Conservation (phyloP, 2,329 filamentous ascomycete species). For the Akanthomyces uredinophilus region DNA sequence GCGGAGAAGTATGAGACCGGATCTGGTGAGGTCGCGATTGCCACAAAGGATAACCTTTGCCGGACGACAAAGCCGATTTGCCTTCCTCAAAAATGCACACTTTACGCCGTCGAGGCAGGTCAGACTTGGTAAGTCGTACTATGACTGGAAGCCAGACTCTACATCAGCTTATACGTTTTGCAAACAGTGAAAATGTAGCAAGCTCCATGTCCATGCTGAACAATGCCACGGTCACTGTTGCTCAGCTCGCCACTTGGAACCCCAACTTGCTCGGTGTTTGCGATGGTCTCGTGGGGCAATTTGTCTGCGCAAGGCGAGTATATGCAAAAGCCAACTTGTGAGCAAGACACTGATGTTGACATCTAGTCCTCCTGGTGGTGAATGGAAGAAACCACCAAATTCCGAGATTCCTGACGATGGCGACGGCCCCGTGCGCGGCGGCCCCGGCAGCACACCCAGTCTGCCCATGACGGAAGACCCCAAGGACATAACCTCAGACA, state of each 20-base stretch:
- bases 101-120: neutral
- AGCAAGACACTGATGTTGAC: too few relatives aligned
- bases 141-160: too few relatives aligned
- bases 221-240: constrained; percentile 1
- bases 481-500: neutral
- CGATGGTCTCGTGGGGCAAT: constrained; percentile 12
- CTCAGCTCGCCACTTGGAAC: constrained; percentile 12
- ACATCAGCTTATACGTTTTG: too few relatives aligned
- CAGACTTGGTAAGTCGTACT: neutral
- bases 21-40: neutral
- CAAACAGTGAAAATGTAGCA: neutral
- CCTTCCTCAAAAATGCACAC: neutral
- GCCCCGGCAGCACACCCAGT: constrained; percentile 13
- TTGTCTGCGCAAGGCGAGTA: neutral
- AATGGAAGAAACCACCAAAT: constrained; percentile 1
- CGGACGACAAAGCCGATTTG: neutral
- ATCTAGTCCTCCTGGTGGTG: neutral
- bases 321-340: too few relatives aligned
- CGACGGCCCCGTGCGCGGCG: constrained; percentile 15
- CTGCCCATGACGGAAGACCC: constrained; percentile 1
- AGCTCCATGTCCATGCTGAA: constrained; percentile 5
- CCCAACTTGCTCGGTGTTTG: constrained; percentile 14
- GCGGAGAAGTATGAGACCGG: neutral
- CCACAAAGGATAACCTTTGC: neutral
- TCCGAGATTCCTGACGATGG: constrained; percentile 11